These are phyloP conservation scores for Aureobasidium sp. DNA, from an alignment of 2,329 filamentous ascomycete species.

Conservation along the genomic window DNA sequence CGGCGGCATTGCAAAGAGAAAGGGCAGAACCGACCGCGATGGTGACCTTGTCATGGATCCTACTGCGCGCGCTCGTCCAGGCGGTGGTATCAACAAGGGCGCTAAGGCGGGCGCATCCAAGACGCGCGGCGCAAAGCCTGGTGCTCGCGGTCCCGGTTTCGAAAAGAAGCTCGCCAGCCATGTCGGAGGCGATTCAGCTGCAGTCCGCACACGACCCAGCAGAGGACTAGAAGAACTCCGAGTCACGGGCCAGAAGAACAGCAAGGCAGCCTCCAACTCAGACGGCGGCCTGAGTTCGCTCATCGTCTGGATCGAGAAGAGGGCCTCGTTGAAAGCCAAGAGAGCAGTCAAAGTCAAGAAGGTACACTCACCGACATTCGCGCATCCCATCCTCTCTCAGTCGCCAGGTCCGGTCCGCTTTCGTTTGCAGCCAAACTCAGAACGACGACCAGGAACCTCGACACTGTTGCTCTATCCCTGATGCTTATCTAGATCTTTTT, in stretches of 20 bases:
- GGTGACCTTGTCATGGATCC: slow-evolving; percentile 56
- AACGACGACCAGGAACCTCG: slow-evolving; percentile 27
- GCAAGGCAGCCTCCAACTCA: slow-evolving; percentile 28
- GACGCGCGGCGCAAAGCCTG: slow-evolving; percentile 18
- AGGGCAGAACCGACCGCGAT: slow-evolving; percentile 45
- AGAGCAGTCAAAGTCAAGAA: slow-evolving; percentile 33
- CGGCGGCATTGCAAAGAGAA: slow-evolving; percentile 19
- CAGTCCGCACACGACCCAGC: slow-evolving; percentile 21
- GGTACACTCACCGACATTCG: slow-evolving; percentile 24
- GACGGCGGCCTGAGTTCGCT: slow-evolving; percentile 33
- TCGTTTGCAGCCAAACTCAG: slow-evolving; percentile 25
- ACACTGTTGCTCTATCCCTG: slow-evolving; percentile 14
- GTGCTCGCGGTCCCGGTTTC: slow-evolving; percentile 16
- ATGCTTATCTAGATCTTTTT: slow-evolving; percentile 15
- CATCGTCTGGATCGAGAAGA: slow-evolving; percentile 36
- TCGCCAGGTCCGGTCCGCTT: slow-evolving; percentile 24
- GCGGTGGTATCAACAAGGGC: slow-evolving; percentile 25
- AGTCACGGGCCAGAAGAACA: slow-evolving; percentile 36
- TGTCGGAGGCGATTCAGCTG: slow-evolving; percentile 21
- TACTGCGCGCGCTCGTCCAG: slow-evolving; percentile 28
- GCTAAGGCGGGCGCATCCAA: slow-evolving; percentile 13
- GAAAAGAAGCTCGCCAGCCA: slow-evolving; percentile 26
- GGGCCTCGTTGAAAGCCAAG: slow-evolving; percentile 28
- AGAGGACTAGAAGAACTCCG: slow-evolving; percentile 30
- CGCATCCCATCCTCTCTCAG: neutral